Percentiles rank a stretch among this genome's conserved stretches.
Conservation (phyloP, 1,139 yeast genomes). For the Hanseniaspora uvarum region DNA sequence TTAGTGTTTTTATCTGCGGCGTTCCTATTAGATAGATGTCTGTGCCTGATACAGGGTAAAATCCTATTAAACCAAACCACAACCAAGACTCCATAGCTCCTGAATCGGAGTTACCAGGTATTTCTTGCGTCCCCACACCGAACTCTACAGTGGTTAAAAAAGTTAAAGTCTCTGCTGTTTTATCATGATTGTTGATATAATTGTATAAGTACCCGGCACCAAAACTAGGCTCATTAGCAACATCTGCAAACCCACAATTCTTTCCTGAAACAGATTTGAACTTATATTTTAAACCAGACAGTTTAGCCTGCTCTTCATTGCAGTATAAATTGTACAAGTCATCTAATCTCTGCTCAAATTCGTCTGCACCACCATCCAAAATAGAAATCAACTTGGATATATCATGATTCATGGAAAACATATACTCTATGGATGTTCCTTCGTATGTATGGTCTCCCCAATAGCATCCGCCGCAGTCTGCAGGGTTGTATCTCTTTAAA, state of each 20-base stretch:
- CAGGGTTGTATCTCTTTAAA: constrained; percentile 27
- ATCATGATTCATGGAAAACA: constrained; percentile 35
- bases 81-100: constrained; percentile 39
- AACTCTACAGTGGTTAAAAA: constrained; percentile 32
- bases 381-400: constrained; percentile 29
- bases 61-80: constrained; percentile 33
- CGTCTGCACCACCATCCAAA: constrained; percentile 28
- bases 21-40: constrained; percentile 33
- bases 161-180: constrained; percentile 33
- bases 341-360: constrained; percentile 31
- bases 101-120: constrained; percentile 38
- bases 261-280: constrained; percentile 1
- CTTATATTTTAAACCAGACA: neutral
- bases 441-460: constrained; percentile 33
- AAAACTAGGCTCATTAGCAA: constrained; percentile 35
- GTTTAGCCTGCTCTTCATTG: neutral
- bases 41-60: constrained; percentile 36
- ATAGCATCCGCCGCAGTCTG: constrained; percentile 32
- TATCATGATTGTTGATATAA: constrained; percentile 29
- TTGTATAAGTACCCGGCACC: constrained; percentile 33
- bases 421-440: constrained; percentile 32
- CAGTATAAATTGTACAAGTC: constrained; percentile 35
- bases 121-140: constrained; percentile 27
- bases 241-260: constrained; percentile 28
- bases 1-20: constrained; percentile 31